Evolutionary conservation across 2,329 filamentous ascomycete species (phyloP).

Genomic region (Ophiostoma australiae): DNA sequence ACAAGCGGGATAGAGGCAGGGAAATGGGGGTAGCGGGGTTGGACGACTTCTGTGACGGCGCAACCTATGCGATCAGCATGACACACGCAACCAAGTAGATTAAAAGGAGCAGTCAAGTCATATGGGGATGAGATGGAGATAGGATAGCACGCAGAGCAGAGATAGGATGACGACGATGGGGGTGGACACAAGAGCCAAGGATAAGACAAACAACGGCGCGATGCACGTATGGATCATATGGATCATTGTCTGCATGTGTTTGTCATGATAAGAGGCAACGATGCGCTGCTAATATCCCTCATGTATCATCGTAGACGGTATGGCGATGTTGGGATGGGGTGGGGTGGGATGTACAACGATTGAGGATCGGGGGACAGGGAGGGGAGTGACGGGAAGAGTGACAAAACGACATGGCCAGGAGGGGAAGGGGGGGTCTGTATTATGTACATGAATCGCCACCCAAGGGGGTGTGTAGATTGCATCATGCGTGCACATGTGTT

Average conservation of each 20-base stretch:
- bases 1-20: slow-evolving; percentile 9
- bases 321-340: neutral
- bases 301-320: neutral
- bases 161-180: neutral
- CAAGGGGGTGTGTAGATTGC: slow-evolving; percentile 7
- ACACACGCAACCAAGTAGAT: neutral
- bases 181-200: neutral
- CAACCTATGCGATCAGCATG: slow-evolving; percentile 13
- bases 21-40: slow-evolving; percentile 5
- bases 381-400: neutral
- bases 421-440: neutral
- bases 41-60: slow-evolving; percentile 12
- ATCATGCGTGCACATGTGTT: slow-evolving; percentile 4
- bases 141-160: neutral
- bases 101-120: slow-evolving; percentile 8
- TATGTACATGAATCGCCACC: neutral
- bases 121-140: neutral
- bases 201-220: neutral
- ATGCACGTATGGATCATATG: neutral
- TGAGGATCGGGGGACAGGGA: neutral
- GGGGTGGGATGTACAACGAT: neutral
- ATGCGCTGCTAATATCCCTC: neutral
- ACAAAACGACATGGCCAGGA: neutral
- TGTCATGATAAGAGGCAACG: neutral
- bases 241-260: neutral